Percentiles rank a stretch among this genome's conserved stretches.
Conservation (phyloP, 306 rosid genomes). For the Elaeagnus macrophylla region DNA sequence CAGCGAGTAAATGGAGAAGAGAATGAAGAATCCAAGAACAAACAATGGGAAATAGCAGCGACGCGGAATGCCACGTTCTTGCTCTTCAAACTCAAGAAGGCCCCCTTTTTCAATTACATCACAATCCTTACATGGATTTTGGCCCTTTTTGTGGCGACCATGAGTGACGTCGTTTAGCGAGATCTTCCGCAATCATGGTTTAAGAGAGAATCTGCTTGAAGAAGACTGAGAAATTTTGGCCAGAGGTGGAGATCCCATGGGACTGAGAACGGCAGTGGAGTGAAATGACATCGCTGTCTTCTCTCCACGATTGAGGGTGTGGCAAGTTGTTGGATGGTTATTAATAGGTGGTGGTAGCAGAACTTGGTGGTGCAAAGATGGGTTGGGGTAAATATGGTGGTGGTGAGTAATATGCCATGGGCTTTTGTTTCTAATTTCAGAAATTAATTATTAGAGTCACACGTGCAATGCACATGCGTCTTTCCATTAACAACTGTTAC, state of each 20-base stretch:
- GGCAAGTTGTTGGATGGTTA: too few relatives aligned
- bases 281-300: conserved; percentile 85
- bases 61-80: conserved; percentile 38
- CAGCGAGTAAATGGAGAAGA: conserved; percentile 66
- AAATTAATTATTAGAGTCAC: too few relatives aligned
- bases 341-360: too few relatives aligned
- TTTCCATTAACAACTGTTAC: too few relatives aligned
- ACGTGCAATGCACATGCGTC: too few relatives aligned
- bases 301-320: too few relatives aligned
- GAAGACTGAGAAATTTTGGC: conserved; percentile 73
- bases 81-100: conserved; percentile 58
- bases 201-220: conserved; percentile 73
- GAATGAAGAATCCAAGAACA: conserved; percentile 58
- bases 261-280: conserved; percentile 79
- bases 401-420: too few relatives aligned
- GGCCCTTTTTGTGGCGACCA: conserved; percentile 21
- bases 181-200: conserved; percentile 71
- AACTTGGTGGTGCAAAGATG: too few relatives aligned
- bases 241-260: conserved; percentile 93
- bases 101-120: conserved; percentile 87
- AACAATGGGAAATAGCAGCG: conserved; percentile 73
- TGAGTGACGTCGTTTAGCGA: conserved; percentile 44
- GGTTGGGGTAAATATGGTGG: too few relatives aligned
- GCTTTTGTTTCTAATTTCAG: too few relatives aligned
- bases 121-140: conserved; percentile 64